Conservation (phyloP, 257 asterid genomes). For the Fraxinus americana region DNA sequence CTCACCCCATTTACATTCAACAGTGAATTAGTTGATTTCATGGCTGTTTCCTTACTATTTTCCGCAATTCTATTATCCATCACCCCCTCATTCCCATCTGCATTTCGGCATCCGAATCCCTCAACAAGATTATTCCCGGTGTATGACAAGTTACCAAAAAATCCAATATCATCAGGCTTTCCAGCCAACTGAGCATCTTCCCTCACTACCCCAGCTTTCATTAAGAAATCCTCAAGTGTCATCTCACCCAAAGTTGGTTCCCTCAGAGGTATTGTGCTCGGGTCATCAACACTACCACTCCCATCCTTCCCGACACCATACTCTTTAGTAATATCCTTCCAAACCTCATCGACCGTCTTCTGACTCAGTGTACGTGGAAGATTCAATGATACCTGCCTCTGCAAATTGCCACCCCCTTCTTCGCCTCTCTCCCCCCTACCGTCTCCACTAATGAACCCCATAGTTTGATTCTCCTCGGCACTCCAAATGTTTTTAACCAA, state of each 20-base stretch:
- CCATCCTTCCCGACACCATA: constrained; percentile 41
- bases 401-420: constrained; percentile 53
- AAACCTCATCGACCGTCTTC: constrained; percentile 95
- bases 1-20: constrained; percentile 60
- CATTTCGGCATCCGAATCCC: constrained; percentile 22
- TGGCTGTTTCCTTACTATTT: constrained; percentile 39
- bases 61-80: constrained; percentile 42
- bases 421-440: constrained; percentile 37
- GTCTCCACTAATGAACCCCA: constrained; percentile 40
- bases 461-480: constrained; percentile 81
- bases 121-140: constrained; percentile 30
- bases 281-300: constrained; percentile 29
- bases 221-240: constrained; percentile 88
- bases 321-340: constrained; percentile 79
- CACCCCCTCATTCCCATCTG: constrained; percentile 37
- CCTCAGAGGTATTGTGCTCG: constrained; percentile 52
- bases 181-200: constrained; percentile 56
- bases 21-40: constrained; percentile 46
- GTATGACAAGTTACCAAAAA: constrained; percentile 33
- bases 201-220: constrained; percentile 81
- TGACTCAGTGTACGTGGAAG: constrained; percentile 89
- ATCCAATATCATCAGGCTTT: constrained; percentile 22
- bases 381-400: constrained; percentile 81
- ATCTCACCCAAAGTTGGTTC: constrained; percentile 81
- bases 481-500: constrained; percentile 87